Evolutionary conservation across 2,329 filamentous ascomycete species (phyloP).

Genomic region (Penicillium brasilianum): DNA sequence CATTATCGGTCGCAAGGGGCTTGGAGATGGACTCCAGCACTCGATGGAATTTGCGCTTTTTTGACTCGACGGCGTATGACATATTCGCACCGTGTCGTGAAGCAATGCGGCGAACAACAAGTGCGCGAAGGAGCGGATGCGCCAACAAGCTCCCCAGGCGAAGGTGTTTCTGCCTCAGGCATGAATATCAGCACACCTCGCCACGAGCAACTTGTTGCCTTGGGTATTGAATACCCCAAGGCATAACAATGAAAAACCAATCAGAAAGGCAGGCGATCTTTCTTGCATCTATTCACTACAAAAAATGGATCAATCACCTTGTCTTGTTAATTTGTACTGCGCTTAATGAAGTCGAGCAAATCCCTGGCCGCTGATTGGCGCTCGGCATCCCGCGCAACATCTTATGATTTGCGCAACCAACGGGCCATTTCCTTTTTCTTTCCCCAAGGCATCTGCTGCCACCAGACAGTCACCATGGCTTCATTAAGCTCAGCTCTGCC

Average conservation of each 20-base stretch:
- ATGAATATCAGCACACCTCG: constrained; percentile 9
- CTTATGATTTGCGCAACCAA: constrained; percentile 26
- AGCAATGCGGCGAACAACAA: constrained; percentile 13
- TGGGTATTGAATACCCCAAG: too few species aligned
- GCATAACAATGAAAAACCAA: neutral
- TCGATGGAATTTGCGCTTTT: constrained; percentile 55
- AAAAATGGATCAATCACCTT: neutral
- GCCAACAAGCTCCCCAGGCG: constrained; percentile 20
- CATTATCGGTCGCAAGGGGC: constrained; percentile 30
- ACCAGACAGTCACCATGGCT: constrained; percentile 37
- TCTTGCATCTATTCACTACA: neutral
- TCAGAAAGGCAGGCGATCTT: neutral
- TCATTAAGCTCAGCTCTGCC: constrained; percentile 38
- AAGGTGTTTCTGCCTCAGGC: constrained; percentile 32
- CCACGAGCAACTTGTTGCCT: neutral
- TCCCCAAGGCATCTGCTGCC: constrained; percentile 15
- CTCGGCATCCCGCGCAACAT: constrained; percentile 19
- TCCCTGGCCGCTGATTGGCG: constrained; percentile 30
- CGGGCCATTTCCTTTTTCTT: constrained; percentile 17
- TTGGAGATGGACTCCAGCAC: constrained; percentile 52
- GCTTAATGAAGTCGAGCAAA: constrained; percentile 20
- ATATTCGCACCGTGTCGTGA: constrained; percentile 31
- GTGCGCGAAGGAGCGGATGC: constrained; percentile 16
- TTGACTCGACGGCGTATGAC: constrained; percentile 53
- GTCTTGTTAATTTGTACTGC: neutral